Evolutionary conservation across 345 rosid genomes (phyloP), one percentile per base, ranked within the genome.

Genomic region (Anacardium occidentale): DNA sequence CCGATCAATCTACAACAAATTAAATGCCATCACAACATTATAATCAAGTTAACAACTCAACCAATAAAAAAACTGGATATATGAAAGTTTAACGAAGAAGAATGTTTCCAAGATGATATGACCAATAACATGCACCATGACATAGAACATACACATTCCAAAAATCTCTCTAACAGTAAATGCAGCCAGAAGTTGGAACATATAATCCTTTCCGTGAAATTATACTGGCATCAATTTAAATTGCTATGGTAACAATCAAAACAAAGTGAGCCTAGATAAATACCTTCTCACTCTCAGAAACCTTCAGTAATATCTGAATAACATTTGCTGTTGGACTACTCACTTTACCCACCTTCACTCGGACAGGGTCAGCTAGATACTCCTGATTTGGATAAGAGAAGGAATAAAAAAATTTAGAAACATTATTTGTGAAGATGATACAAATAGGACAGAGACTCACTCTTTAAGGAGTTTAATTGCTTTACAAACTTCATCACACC

Each of bases 241-340:
- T 32, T 50, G 42, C 42, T 7, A 37, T 18, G n/a, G 25, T 17
- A 34, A 68, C 18, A 47, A 45, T 22, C 20, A 55, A 50, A 70
- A 13, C 44, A 42, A 24, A 62, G 14, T 11, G 11, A 20, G 47
- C 47, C 55, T 32, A 8, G 55, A 67, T 29, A 55, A 62, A 64
- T 78, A 82, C 85, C 82, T 82, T 82, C 73, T 78, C 85, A 70
- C 56, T 73, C 68, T 78, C 85, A 76, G 80, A 75, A 73, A 82
- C 75, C 72, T 70, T 82, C 66, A 66, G 55, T 53, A 78, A 62
- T 57, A 20, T 48, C 75, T 78, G 85, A 55, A 60, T 62, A 66
- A 82, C 85, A 51, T 78, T 82, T 48, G 85, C 82, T 34, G 85
- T 82, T 21, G 82, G 85, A 76, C 76, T 69, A 63, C 85, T 78